Base-by-base conservation (phyloP, 495 filamentous ascomycete species). In the Penicillium cosmopolitanum region DNA sequence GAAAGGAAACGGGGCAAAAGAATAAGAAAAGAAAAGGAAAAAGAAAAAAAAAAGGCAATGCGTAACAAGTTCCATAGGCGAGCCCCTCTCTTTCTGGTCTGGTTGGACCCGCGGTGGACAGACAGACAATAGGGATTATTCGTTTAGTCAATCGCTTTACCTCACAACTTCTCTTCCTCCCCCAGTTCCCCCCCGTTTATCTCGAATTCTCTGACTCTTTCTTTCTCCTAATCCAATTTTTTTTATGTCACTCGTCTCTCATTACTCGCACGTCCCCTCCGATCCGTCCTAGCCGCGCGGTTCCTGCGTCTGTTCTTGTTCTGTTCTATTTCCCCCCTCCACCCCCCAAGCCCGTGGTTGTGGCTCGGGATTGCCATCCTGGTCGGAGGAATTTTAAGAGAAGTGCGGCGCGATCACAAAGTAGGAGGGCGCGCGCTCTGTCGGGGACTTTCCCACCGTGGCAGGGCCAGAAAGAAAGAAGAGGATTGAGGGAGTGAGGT, bases 141-240 rank as follows among this genome's bases (percentile, higher is more conserved):
- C 54, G 51, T 72, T 80, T 80, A 78, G 69, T 73, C 71, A 79
- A 80, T 75, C 61, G 64, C 70, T 77, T 79, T 76, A 79, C 77
- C 71, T 74, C 76, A 75, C 62, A 66, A 65, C 69, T 74, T 72
- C 63, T 60, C 63, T 70, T 68, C 58, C 57, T 58, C 57, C 58
- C 65, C 56, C 66, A 48, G 46, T 48, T 48, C 21, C 61, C 50
- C 60, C 56, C 66, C 61, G 60, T 68, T 68, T 63, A 64, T 66
- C 64, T 65, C 63, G 61, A 63, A 63, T 67, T 64, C 65, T 62
- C 68, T 72, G 63, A 62, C 66, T 75, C 72, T 73, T 68, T 66
- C 61, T 71, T 66, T 70, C 61, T 69, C 63, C 60, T 68, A 71
- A 71, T 70, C 61, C 67, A 66, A 66, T 78, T 79, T 77, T 65